These are phyloP conservation scores for Platanus orientalis DNA, from an alignment of 164 flowering plant species.

Conservation along the genomic window DNA sequence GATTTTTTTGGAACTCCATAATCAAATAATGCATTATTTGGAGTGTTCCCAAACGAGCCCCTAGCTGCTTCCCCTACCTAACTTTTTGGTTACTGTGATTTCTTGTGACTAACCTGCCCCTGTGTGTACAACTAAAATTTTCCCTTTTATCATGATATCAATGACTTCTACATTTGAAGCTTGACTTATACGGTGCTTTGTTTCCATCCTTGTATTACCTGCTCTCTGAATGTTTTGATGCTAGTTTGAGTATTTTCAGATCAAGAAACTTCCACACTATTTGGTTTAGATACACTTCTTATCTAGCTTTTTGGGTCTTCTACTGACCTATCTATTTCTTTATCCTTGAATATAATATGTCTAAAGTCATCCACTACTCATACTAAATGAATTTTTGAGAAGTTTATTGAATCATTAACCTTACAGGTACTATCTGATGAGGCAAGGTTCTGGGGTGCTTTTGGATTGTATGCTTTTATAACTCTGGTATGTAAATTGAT, in stretches of 20 bases:
- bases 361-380: not conserved
- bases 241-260: not conserved
- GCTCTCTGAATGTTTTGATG: too few relatives aligned
- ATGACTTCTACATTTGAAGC: too few relatives aligned
- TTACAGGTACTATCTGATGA: slow-evolving; percentile 65
- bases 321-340: not conserved
- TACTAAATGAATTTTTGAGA: slow-evolving; percentile 2
- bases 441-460: slow-evolving; percentile 93
- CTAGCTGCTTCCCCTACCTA: too few relatives aligned
- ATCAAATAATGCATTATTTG: too few relatives aligned
- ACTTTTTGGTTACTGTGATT: too few relatives aligned
- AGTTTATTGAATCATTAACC: slow-evolving; percentile 6
- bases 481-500: slow-evolving; percentile 57
- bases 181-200: too few relatives aligned
- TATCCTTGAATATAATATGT: not conserved
- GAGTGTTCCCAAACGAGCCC: too few relatives aligned
- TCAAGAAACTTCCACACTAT: not conserved
- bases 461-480: slow-evolving; percentile 75
- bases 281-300: not conserved
- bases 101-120: too few relatives aligned
- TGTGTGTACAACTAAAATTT: too few relatives aligned
- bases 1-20: too few relatives aligned
- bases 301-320: not conserved
- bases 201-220: too few relatives aligned
- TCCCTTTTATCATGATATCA: too few relatives aligned